These are phyloP conservation scores for Zymoseptoria pseudotritici DNA, from an alignment of 2,329 filamentous ascomycete species.

Conservation along the genomic window DNA sequence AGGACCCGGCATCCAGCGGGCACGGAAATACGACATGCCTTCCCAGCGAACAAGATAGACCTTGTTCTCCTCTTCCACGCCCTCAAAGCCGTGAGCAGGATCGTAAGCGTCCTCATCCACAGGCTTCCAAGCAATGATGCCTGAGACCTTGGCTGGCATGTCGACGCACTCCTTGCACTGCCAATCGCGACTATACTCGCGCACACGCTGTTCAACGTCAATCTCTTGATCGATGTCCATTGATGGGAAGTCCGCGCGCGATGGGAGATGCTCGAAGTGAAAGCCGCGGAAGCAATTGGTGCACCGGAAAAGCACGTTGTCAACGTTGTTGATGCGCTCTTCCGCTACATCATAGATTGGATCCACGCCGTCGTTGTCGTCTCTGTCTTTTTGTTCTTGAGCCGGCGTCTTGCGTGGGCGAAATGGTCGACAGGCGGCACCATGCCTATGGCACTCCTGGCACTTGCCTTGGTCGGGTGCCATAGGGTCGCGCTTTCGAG, in stretches of 20 bases:
- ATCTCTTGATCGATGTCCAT: constrained; percentile 41
- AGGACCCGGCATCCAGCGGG: constrained; percentile 77
- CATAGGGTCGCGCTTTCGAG: constrained; percentile 58
- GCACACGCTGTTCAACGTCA: constrained; percentile 54
- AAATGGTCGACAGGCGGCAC: constrained; percentile 66
- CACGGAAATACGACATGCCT: constrained; percentile 69
- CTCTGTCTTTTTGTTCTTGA: constrained; percentile 75
- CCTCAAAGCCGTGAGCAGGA: constrained; percentile 45
- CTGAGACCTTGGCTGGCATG: constrained; percentile 59
- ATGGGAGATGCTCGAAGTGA: constrained; percentile 76
- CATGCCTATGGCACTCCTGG: constrained; percentile 58
- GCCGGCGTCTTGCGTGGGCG: constrained; percentile 62
- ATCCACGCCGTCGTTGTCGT: constrained; percentile 71
- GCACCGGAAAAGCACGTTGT: constrained; percentile 79
- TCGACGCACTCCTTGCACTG: constrained; percentile 70
- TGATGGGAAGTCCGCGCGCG: constrained; percentile 33
- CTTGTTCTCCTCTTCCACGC: constrained; percentile 67
- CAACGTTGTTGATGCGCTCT: constrained; percentile 63
- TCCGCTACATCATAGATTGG: constrained; percentile 60
- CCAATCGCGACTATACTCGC: constrained; percentile 70
- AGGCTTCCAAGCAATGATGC: constrained; percentile 85
- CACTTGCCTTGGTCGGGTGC: constrained; percentile 68
- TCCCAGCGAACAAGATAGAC: constrained; percentile 93
- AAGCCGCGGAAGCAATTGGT: constrained; percentile 66
- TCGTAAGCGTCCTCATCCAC: constrained; percentile 50